Conservation (phyloP, 306 rosid genomes). For the Fagus crenata region DNA sequence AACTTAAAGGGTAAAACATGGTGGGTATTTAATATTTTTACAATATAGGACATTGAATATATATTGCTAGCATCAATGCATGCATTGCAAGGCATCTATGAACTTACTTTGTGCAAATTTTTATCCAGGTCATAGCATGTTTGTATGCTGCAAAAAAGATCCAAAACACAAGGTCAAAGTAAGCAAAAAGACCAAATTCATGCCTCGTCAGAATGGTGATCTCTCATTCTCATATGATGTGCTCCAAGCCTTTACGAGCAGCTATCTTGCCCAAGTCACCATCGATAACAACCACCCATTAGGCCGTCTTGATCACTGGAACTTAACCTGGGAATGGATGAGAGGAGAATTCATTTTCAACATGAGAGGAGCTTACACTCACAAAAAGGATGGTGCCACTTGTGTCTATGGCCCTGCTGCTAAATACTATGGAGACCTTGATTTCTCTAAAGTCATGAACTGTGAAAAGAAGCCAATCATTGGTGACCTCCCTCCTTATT, state of each 20-base stretch:
- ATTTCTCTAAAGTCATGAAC: constrained; percentile 63
- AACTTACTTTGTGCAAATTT: not conserved
- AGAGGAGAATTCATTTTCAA: constrained; percentile 69
- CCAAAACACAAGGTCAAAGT: constrained; percentile 51
- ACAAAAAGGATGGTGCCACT: constrained; percentile 37
- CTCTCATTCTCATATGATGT: constrained; percentile 66
- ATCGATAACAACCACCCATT: constrained; percentile 70
- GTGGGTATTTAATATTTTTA: too few relatives aligned
- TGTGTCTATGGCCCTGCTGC: constrained; percentile 73
- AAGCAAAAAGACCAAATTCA: constrained; percentile 43
- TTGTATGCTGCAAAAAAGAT: constrained; percentile 73
- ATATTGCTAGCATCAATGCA: too few relatives aligned
- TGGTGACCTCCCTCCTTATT: constrained; percentile 64
- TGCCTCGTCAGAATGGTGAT: constrained; percentile 59
- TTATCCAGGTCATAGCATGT: constrained; percentile 52
- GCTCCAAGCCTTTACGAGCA: constrained; percentile 51
- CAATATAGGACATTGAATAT: too few relatives aligned
- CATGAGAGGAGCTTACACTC: constrained; percentile 74
- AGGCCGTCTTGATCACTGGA: constrained; percentile 90
- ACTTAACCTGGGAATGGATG: constrained; percentile 86
- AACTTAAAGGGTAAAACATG: too few relatives aligned
- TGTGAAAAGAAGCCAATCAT: constrained; percentile 64
- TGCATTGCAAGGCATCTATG: too few relatives aligned
- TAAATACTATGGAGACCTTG: constrained; percentile 46
- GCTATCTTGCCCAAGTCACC: constrained; percentile 64